phyloP scores from a whole-genome alignment of 345 rosid genomes.

The Syzygium aromaticum region DNA sequence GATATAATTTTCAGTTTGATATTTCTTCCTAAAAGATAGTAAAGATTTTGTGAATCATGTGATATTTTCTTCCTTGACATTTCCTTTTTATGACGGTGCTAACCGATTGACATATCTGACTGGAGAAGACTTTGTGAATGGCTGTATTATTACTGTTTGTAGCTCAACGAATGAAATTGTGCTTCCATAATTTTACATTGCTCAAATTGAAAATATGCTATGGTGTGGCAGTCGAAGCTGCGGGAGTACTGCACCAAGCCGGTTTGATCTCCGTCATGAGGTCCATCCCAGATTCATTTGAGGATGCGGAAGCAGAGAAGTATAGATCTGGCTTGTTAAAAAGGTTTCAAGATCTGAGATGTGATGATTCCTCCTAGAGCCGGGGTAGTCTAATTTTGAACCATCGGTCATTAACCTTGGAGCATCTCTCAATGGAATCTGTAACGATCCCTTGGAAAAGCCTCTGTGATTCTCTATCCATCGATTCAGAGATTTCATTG shows the following conservation, averaged over 20 bases:
- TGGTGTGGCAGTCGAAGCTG: slow-evolving; percentile 63
- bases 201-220: not conserved
- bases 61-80: not conserved
- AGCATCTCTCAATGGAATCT: not conserved
- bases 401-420: not conserved
- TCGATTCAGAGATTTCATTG: not conserved
- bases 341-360: slow-evolving; percentile 49
- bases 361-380: slow-evolving; percentile 1
- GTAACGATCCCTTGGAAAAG: not conserved
- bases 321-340: slow-evolving; percentile 52
- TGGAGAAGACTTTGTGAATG: not conserved
- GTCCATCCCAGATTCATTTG: slow-evolving; percentile 43
- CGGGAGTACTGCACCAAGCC: slow-evolving; percentile 36
- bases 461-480: not conserved
- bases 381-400: not conserved
- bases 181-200: not conserved
- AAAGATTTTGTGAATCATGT: not conserved
- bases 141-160: not conserved
- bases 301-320: slow-evolving; percentile 44
- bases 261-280: slow-evolving; percentile 52
- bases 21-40: not conserved
- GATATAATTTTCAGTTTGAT: not conserved
- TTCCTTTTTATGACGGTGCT: not conserved
- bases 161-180: not conserved
- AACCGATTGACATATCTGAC: not conserved